phyloP scores from a whole-genome alignment of 2,329 filamentous ascomycete species.

The Talaromyces pinophilus region DNA sequence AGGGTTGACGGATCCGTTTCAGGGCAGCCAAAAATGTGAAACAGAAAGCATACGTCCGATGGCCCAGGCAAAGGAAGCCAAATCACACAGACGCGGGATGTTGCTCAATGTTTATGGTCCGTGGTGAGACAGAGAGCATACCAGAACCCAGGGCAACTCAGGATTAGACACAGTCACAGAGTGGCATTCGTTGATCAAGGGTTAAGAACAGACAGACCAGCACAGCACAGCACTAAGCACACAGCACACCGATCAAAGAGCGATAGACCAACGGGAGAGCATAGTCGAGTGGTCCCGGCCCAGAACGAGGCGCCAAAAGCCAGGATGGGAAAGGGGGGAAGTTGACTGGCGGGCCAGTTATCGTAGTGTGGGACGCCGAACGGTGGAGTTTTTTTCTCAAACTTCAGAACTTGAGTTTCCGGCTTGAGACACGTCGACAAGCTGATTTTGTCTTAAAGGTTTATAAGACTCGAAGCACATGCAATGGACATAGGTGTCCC shows the following conservation, averaged over 20 bases:
- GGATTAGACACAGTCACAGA: background rate
- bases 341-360: background rate
- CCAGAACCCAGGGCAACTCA: slow-evolving; percentile 1
- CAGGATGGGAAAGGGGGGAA: slow-evolving; percentile 8
- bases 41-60: slow-evolving; percentile 13
- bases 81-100: slow-evolving; percentile 15
- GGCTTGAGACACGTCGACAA: slow-evolving; percentile 14
- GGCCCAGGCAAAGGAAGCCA: slow-evolving; percentile 7
- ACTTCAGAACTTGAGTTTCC: slow-evolving; percentile 6
- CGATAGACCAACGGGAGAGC: slow-evolving; percentile 15
- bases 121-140: background rate
- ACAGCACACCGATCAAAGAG: slow-evolving; percentile 19
- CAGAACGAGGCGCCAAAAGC: slow-evolving; percentile 1
- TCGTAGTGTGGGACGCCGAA: slow-evolving; percentile 17
- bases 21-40: slow-evolving; percentile 21
- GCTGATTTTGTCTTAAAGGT: background rate
- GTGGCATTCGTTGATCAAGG: background rate
- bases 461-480: too few species aligned
- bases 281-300: slow-evolving; percentile 10
- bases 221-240: slow-evolving; percentile 7
- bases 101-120: background rate
- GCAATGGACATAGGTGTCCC: background rate
- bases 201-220: slow-evolving; percentile 11
- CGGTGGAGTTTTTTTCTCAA: slow-evolving; percentile 12
- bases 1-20: slow-evolving; percentile 21